Evolutionary conservation across 495 filamentous ascomycete species (phyloP), one percentile per base, ranked within the genome.

Genomic region (Tuber melanosporum): DNA sequence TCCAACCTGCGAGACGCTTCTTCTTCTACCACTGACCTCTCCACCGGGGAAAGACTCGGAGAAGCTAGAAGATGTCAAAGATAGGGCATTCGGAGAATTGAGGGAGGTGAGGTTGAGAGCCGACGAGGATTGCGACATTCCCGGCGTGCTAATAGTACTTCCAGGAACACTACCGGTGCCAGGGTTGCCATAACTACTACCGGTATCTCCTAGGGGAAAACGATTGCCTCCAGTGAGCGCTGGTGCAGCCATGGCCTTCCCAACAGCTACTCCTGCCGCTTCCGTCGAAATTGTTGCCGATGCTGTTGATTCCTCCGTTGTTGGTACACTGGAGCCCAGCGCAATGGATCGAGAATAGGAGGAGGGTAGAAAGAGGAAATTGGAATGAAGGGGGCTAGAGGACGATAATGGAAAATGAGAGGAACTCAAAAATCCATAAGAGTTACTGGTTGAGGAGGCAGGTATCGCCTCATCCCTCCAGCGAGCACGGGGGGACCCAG

Each of bases 211-310:
- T 52, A 81, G 12, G 57, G 74, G 52, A 52, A n/a, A 74, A 71
- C 32, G 74, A 76, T n/a, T 77, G 73, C 69, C 76, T 41, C 36
- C 73, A 32, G 71, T 71, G 32, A 74, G 71, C 12, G 46, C 72
- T 2, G 73, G 75, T 17, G 78, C 73, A 22, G 80, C 75, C 74
- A 82, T 82, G 42, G 80, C 78, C 46, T 82, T 82, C 49, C 81
- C 76, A 73, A 82, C 79, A 26, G 78, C 78, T 32, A 77, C 74
- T 26, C 76, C 80, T 46, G 80, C 80, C 73, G 80, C 80, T 26
- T 82, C 76, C 17, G 80, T 82, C 19, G 80, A 82, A 46, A 79
- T 77, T 36, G 77, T 82, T 32, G 80, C 80, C 44, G 80, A 82
- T n/a, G 80, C 76, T 20, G 80, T 82, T 20, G 79, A 82, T 52